phyloP scores from a whole-genome alignment of 192 early-diverging fungal genomes.

The Chytriomyces sp. region DNA sequence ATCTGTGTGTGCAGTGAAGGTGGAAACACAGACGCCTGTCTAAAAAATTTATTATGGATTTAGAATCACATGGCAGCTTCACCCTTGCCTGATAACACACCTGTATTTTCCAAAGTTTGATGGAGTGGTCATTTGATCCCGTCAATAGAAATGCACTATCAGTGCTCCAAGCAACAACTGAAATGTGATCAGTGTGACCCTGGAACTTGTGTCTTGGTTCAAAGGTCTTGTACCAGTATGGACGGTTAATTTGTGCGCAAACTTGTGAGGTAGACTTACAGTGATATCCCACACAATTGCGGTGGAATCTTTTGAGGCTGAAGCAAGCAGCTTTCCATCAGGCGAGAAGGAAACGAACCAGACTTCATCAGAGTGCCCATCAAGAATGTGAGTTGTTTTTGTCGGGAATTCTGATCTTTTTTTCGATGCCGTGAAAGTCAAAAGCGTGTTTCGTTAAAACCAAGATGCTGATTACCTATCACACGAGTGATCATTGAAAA shows the following conservation, averaged over 20 bases:
- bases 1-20: slow-evolving; percentile 74
- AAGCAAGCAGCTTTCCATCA: slow-evolving; percentile 85
- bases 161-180: slow-evolving; percentile 92
- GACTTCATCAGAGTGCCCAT: slow-evolving; percentile 89
- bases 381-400: slow-evolving; percentile 67
- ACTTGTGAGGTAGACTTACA: slow-evolving; percentile 41
- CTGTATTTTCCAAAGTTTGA: slow-evolving; percentile 82
- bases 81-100: slow-evolving; percentile 28
- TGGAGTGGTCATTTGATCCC: slow-evolving; percentile 76
- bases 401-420: slow-evolving; percentile 37
- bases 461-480: slow-evolving; percentile 56
- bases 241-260: slow-evolving; percentile 14
- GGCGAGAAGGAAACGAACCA: slow-evolving; percentile 96
- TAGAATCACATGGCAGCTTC: not conserved
- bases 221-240: slow-evolving; percentile 54
- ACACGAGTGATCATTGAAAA: slow-evolving; percentile 78
- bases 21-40: slow-evolving; percentile 64
- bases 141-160: slow-evolving; percentile 78
- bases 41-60: slow-evolving; percentile 36
- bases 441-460: not conserved
- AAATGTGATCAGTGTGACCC: slow-evolving; percentile 75
- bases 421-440: slow-evolving; percentile 20
- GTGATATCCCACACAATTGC: slow-evolving; percentile 87
- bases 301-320: slow-evolving; percentile 86
- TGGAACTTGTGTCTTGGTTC: slow-evolving; percentile 50